phyloP scores from a whole-genome alignment of 371 early-diverging fungal species.

The Funneliformis caledonium region DNA sequence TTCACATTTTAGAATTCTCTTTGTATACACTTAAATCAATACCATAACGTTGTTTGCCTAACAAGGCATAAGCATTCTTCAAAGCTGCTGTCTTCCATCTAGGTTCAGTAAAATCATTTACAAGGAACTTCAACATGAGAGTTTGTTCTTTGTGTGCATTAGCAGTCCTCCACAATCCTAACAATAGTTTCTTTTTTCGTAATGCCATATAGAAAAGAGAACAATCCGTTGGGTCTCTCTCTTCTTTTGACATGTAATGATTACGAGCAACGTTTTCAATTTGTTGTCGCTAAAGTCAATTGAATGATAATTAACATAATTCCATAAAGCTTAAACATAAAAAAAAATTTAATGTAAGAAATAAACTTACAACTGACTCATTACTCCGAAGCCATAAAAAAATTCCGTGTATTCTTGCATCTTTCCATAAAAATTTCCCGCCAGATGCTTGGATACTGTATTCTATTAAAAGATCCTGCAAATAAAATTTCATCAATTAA shows the following conservation, averaged over 20 bases:
- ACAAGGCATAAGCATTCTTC: slow-evolving; percentile 95
- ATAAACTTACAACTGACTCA: slow-evolving; percentile 66
- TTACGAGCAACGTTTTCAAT: slow-evolving; percentile 87
- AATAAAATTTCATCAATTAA: not conserved
- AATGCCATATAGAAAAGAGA: slow-evolving; percentile 87
- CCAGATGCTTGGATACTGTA: slow-evolving; percentile 62
- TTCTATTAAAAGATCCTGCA: slow-evolving; percentile 74
- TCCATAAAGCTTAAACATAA: no score
- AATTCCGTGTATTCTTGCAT: slow-evolving; percentile 80
- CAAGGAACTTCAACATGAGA: slow-evolving; percentile 86
- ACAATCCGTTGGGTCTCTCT: slow-evolving; percentile 84
- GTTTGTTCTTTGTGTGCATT: slow-evolving; percentile 82
- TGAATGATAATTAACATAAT: not conserved
- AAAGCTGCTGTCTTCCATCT: slow-evolving; percentile 92
- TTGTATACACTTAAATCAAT: slow-evolving; percentile 31
- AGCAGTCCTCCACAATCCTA: slow-evolving; percentile 90
- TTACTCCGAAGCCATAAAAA: slow-evolving; percentile 85
- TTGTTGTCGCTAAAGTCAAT: slow-evolving; percentile 59
- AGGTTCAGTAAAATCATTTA: slow-evolving; percentile 85
- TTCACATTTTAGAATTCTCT: not conserved
- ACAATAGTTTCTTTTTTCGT: slow-evolving; percentile 82
- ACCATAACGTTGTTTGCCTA: slow-evolving; percentile 95
- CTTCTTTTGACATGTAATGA: slow-evolving; percentile 78
- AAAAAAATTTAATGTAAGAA: not conserved
- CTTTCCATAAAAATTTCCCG: slow-evolving; percentile 77